Evolutionary conservation across 345 rosid genomes (phyloP).

Genomic region (Eucalyptus regnans): DNA sequence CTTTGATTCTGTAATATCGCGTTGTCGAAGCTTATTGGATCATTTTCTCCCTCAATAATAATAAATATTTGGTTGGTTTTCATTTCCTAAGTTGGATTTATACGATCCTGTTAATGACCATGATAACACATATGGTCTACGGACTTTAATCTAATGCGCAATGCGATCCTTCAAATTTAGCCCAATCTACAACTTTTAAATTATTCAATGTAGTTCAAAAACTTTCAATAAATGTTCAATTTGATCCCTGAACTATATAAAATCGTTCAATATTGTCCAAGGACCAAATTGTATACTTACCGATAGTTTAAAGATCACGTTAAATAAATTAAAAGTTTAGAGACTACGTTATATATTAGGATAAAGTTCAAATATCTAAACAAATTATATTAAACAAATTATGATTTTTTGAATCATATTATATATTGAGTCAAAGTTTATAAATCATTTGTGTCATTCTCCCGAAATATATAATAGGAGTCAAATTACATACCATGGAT

Average conservation of each 20-base stretch:
- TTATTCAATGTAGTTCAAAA: no score
- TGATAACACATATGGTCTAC: fast-evolving
- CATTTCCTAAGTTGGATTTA: neutral
- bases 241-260: no score
- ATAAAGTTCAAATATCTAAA: fast-evolving
- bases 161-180: no score
- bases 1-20: neutral
- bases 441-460: no score
- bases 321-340: no score
- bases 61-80: neutral
- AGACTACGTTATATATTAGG: neutral
- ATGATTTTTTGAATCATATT: fast-evolving
- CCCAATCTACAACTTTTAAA: neutral
- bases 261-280: no score
- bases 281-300: neutral
- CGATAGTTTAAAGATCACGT: no score
- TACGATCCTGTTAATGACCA: neutral
- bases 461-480: neutral
- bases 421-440: no score
- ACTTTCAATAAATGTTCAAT: no score
- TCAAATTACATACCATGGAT: neutral
- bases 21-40: neutral
- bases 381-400: no score
- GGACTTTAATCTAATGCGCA: neutral
- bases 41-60: neutral